Percentiles rank a stretch among this genome's conserved stretches.
Evolutionary conservation across 1,139 yeast species (phyloP).

Genomic region (Pichiaceae sp.): DNA sequence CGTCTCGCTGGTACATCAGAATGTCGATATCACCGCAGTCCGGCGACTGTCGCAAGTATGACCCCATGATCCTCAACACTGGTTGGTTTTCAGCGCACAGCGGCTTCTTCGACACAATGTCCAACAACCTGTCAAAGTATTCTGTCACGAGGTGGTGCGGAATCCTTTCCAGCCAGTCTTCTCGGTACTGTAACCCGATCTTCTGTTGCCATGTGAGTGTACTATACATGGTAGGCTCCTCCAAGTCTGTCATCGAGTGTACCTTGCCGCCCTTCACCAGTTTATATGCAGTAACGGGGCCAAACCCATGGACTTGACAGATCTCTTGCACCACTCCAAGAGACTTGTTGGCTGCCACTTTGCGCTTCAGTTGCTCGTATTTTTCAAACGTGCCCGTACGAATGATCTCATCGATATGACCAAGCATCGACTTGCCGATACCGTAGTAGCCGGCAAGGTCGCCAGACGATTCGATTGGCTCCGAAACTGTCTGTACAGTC

Average conservation of each 20-base stretch:
- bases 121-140: slow-evolving; percentile 32
- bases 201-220: slow-evolving; percentile 31
- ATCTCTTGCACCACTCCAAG: slow-evolving; percentile 29
- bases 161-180: slow-evolving; percentile 42
- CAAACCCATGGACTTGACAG: slow-evolving; percentile 45
- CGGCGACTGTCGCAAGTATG: slow-evolving; percentile 42
- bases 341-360: slow-evolving; percentile 20
- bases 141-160: slow-evolving; percentile 37
- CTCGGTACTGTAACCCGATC: slow-evolving; percentile 40
- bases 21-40: slow-evolving; percentile 55
- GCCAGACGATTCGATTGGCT: slow-evolving; percentile 28
- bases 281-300: slow-evolving; percentile 34
- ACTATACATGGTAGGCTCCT: slow-evolving; percentile 15
- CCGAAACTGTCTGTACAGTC: slow-evolving; percentile 24
- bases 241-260: slow-evolving; percentile 33
- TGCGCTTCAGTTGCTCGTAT: slow-evolving; percentile 20
- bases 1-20: slow-evolving; percentile 35
- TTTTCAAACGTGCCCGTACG: slow-evolving; percentile 32
- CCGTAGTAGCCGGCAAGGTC: slow-evolving; percentile 36
- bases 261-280: slow-evolving; percentile 33
- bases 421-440: slow-evolving; percentile 38
- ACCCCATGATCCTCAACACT: slow-evolving; percentile 41
- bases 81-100: slow-evolving; percentile 20
- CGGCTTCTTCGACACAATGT: slow-evolving; percentile 17
- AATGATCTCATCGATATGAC: slow-evolving; percentile 40